Evolutionary conservation across 352 stramenopile genomes (phyloP).

Genomic region (Phytophthora quininea): DNA sequence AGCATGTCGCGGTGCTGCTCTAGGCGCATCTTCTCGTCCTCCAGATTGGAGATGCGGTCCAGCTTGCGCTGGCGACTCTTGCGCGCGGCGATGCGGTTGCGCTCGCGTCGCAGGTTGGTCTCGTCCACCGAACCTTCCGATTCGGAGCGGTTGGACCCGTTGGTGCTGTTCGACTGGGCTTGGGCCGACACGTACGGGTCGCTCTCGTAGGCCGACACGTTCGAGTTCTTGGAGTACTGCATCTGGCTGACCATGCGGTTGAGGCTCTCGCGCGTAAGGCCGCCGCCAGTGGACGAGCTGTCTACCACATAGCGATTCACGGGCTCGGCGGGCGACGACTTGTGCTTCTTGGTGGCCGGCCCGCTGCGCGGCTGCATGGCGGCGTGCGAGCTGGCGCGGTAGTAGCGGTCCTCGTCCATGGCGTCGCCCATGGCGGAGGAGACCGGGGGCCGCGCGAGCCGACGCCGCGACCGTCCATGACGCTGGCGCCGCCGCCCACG

Average conservation of each 20-base stretch:
- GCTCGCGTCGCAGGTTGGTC: constrained; percentile 81
- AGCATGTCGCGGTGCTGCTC: constrained; percentile 89
- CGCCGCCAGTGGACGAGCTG: constrained; percentile 16
- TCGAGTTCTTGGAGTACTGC: constrained; percentile 48
- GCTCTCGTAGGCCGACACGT: constrained; percentile 62
- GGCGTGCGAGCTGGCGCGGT: constrained; percentile 51
- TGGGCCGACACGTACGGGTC: constrained; percentile 63
- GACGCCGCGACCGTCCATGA: constrained; percentile 26
- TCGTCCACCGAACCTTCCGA: constrained; percentile 77
- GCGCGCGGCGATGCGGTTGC: constrained; percentile 83
- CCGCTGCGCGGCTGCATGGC: constrained; percentile 60
- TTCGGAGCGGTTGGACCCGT: constrained; percentile 73
- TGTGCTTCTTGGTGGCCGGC: constrained; percentile 64
- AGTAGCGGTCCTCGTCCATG: constrained; percentile 58
- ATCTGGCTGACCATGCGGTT: constrained; percentile 58
- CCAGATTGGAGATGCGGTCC: constrained; percentile 86
- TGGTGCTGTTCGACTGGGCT: constrained; percentile 47
- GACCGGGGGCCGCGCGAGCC: constrained; percentile 16
- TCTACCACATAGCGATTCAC: constrained; percentile 49
- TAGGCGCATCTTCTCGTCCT: constrained; percentile 88
- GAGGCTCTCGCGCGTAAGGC: constrained; percentile 65
- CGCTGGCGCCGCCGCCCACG: constrained; percentile 22
- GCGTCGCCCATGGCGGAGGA: constrained; percentile 28
- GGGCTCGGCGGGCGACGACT: constrained; percentile 56
- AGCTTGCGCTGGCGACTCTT: constrained; percentile 87